Evolutionary conservation across 2,329 filamentous ascomycete genomes (phyloP), one percentile per base, ranked within the genome.

Genomic region (Xylariaceae sp.): DNA sequence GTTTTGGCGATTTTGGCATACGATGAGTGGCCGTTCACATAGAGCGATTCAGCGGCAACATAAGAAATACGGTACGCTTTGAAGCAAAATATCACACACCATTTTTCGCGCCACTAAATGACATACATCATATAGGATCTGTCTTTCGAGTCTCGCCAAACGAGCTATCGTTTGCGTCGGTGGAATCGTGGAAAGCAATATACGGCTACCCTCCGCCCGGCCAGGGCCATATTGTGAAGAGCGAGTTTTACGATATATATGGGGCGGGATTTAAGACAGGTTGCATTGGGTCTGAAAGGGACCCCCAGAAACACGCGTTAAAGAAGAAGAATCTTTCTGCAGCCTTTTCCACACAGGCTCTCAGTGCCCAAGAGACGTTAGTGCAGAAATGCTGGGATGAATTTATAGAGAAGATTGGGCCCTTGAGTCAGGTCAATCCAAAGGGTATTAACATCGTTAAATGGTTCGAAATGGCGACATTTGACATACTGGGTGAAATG

Each of bases 401-500:
- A 7, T 51, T 56, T 6, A 11, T 33, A 3, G 20, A 49, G 21
- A 40, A 45, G 15, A 13, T 56, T 3, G 49, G 53, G 20, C 6
- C 26, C 21, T 8, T 42, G 16, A 16, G 32, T 18, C 13, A 16
- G 6, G 18, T 10, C 6, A 9, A 24, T 11, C 44, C 33, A n/a
- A 21, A 15, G 18, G 32, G 40, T 18, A 30, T 51, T 18, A 32
- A 56, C 16, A 53, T 56, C 18, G 45, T 37, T 2, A 45, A 41
- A 21, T 56, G 53, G 53, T 44, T 23, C 4, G 41, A 48, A 6
- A 48, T 48, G 42, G 15, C 39, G 1, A 27, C 42, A 15, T 56
- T 56, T 35, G 53, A 56, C 20, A 49, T 56, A 15, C 29, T 56
- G 21, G 53, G 53, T 1, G 48, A 52, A 33, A 52, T 56, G 48